phyloP scores from a whole-genome alignment of 2,329 filamentous ascomycete species.

The Colletotrichum truncatum region DNA sequence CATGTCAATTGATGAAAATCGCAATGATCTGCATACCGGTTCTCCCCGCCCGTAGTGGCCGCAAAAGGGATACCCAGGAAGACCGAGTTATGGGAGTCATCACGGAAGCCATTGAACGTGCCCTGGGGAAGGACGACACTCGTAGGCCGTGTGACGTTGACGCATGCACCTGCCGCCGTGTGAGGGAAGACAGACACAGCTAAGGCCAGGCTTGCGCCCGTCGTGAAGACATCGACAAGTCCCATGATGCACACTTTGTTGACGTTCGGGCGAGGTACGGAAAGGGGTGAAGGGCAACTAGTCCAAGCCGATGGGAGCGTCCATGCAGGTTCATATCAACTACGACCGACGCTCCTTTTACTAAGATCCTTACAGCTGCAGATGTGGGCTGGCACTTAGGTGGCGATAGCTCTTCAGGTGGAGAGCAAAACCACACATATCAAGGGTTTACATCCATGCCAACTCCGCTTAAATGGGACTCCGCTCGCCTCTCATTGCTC shows the following conservation, averaged over 20 bases:
- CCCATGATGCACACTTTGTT: slow-evolving; percentile 15
- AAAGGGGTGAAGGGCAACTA: slow-evolving; percentile 14
- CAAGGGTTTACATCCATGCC: not conserved
- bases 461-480: slow-evolving; percentile 6
- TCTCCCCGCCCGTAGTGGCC: slow-evolving; percentile 48
- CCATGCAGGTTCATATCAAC: slow-evolving; percentile 13
- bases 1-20: not conserved
- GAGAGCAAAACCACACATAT: not conserved
- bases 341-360: not conserved
- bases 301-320: slow-evolving; percentile 1
- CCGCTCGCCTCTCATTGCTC: not conserved
- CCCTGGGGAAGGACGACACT: slow-evolving; percentile 38
- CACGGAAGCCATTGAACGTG: slow-evolving; percentile 45
- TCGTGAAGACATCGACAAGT: slow-evolving; percentile 7
- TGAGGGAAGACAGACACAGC: not conserved
- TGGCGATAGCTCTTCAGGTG: slow-evolving; percentile 1
- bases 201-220: slow-evolving; percentile 3
- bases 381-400: slow-evolving; percentile 11
- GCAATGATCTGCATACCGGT: slow-evolving; percentile 37
- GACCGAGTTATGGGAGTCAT: slow-evolving; percentile 43
- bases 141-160: slow-evolving; percentile 3
- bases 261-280: not conserved
- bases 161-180: not conserved
- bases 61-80: slow-evolving; percentile 50
- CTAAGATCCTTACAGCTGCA: not conserved